phyloP scores from a whole-genome alignment of 306 rosid species.

The Cucumis hystrix region DNA sequence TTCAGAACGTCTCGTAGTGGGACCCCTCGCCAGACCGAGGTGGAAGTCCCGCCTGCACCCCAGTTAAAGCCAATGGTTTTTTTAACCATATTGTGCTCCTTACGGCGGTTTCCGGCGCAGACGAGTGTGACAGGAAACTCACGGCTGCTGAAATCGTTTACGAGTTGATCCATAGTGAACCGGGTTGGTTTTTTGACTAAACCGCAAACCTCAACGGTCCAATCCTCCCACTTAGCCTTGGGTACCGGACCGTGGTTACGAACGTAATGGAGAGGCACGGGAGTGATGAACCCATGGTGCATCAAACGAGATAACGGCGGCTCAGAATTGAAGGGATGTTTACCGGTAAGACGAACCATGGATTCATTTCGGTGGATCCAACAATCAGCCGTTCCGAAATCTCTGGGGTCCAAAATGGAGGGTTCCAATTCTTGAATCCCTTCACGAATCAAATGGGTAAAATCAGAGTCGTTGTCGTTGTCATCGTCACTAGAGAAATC shows the following conservation, averaged over 20 bases:
- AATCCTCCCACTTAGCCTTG: constrained; percentile 38
- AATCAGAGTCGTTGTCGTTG: constrained; percentile 11
- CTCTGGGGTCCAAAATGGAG: constrained; percentile 39
- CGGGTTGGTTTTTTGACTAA: constrained; percentile 32
- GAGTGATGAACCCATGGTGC: constrained; percentile 77
- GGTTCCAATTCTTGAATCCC: constrained; percentile 32
- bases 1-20: constrained; percentile 28
- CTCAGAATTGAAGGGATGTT: constrained; percentile 71
- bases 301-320: constrained; percentile 49
- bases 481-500: constrained; percentile 34
- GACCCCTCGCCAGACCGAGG: constrained; percentile 64
- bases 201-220: constrained; percentile 64
- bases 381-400: constrained; percentile 49
- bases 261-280: constrained; percentile 66
- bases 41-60: constrained; percentile 59
- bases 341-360: constrained; percentile 62
- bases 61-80: constrained; percentile 66
- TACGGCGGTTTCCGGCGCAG: constrained; percentile 67
- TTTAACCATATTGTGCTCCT: constrained; percentile 73
- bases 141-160: constrained; percentile 25
- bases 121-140: constrained; percentile 50
- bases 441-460: constrained; percentile 12
- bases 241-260: constrained; percentile 74
- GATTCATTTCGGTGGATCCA: constrained; percentile 55
- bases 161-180: constrained; percentile 51